Percentiles rank a stretch among this genome's conserved stretches.
Conservation (phyloP, 352 stramenopile genomes). For the Phytophthora tubulina region DNA sequence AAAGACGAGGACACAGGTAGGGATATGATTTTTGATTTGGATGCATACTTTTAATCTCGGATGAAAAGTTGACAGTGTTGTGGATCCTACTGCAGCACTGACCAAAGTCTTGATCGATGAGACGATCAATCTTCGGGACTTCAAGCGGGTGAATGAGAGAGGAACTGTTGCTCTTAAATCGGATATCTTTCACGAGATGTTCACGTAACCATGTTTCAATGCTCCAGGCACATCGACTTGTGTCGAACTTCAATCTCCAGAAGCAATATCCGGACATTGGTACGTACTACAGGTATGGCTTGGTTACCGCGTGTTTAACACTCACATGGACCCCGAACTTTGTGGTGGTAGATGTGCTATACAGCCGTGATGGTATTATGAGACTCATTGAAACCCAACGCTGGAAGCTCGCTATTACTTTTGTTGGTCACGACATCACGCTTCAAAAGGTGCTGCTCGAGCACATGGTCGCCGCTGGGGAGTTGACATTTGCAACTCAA, state of each 20-base stretch:
- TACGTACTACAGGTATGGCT: slow-evolving; percentile 16
- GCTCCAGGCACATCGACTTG: slow-evolving; percentile 63
- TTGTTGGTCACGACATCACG: slow-evolving; percentile 61
- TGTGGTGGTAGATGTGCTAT: slow-evolving; percentile 52
- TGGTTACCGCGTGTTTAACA: background rate
- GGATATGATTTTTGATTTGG: background rate
- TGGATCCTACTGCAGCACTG: slow-evolving; percentile 33
- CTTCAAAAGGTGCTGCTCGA: slow-evolving; percentile 62
- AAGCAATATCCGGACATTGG: slow-evolving; percentile 66
- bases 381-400: slow-evolving; percentile 72
- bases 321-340: background rate
- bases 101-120: slow-evolving; percentile 58
- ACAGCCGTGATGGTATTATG: slow-evolving; percentile 64
- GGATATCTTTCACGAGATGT: background rate
- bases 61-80: background rate
- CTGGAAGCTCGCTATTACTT: slow-evolving; percentile 70
- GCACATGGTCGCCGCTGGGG: slow-evolving; percentile 49
- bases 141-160: slow-evolving; percentile 56
- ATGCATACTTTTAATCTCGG: background rate
- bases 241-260: slow-evolving; percentile 61
- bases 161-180: background rate
- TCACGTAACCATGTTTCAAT: background rate
- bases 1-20: slow-evolving; percentile 19
- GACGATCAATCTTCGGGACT: slow-evolving; percentile 61
- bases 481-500: slow-evolving; percentile 39